Conservation (phyloP, 148 eudicot genomes). For the Amaranthus palmeri region DNA sequence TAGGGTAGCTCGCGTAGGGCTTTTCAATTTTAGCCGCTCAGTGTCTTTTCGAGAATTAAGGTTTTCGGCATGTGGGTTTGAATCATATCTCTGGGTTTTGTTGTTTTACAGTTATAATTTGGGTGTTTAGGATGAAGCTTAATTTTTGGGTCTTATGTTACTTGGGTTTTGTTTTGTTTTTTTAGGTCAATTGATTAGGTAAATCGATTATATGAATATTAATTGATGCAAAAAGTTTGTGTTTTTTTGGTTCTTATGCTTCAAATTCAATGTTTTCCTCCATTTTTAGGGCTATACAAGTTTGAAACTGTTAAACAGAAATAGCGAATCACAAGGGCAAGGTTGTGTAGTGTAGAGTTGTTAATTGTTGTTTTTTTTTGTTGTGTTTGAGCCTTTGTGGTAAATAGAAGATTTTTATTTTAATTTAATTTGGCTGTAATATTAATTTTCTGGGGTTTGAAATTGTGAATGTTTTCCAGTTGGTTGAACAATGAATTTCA, state of each 20-base stretch:
- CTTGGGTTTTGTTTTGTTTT: background rate
- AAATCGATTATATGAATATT: background rate
- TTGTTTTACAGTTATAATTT: background rate
- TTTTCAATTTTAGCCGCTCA: background rate
- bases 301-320: no score
- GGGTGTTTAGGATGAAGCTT: background rate
- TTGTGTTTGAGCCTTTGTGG: background rate
- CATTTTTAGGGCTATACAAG: no score
- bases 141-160: background rate
- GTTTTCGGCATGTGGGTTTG: background rate
- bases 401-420: background rate
- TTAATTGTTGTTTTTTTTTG: no score
- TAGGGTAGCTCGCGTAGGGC: background rate
- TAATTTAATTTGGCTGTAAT: background rate
- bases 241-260: background rate
- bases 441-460: background rate
- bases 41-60: no score
- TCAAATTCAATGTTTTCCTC: no score
- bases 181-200: background rate
- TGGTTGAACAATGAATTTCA: constrained; percentile 55
- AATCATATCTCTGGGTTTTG: background rate
- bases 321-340: no score
- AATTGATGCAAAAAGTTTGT: background rate
- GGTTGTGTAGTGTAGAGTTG: no score
- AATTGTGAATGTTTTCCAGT: constrained; percentile 12